Evolutionary conservation across 495 filamentous ascomycete genomes (phyloP).

Genomic region (Hypoxylon rickii): DNA sequence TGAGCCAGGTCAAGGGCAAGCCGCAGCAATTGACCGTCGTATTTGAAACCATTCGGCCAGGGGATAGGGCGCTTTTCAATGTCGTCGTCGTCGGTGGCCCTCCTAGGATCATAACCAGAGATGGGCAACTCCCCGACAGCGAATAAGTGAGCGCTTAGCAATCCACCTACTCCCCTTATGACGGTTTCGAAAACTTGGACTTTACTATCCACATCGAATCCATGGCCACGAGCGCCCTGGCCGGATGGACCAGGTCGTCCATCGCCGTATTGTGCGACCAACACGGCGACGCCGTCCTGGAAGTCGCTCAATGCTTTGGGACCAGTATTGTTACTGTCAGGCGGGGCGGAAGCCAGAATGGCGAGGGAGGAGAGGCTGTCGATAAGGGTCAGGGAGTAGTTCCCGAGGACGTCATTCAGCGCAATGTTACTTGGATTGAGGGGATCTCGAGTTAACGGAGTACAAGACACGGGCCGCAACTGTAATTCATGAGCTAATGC

Average conservation of each 20-base stretch:
- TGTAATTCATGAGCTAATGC: conserved; percentile 35
- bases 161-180: conserved; percentile 88
- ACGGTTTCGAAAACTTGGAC: conserved; percentile 98
- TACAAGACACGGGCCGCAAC: conserved; percentile 84
- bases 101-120: conserved; percentile 65
- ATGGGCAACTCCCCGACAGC: conserved; percentile 88
- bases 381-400: conserved; percentile 93
- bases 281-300: conserved; percentile 73
- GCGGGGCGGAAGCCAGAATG: conserved; percentile 75
- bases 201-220: conserved; percentile 95
- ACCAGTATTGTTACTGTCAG: conserved; percentile 51
- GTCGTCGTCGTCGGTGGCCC: conserved; percentile 37
- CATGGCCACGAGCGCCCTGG: conserved; percentile 72
- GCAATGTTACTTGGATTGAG: conserved; percentile 81
- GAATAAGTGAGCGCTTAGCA: conserved; percentile 92
- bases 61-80: conserved; percentile 57
- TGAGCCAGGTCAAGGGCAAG: conserved; percentile 82
- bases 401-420: conserved; percentile 93
- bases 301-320: conserved; percentile 74
- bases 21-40: conserved; percentile 86
- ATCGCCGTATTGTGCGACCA: conserved; percentile 89
- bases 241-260: conserved; percentile 70
- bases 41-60: conserved; percentile 80
- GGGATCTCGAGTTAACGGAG: conserved; percentile 79
- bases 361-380: conserved; percentile 94